Evolutionary conservation across 257 asterid species (phyloP), one percentile per base, ranked within the genome.

Genomic region (Apocynum venetum): DNA sequence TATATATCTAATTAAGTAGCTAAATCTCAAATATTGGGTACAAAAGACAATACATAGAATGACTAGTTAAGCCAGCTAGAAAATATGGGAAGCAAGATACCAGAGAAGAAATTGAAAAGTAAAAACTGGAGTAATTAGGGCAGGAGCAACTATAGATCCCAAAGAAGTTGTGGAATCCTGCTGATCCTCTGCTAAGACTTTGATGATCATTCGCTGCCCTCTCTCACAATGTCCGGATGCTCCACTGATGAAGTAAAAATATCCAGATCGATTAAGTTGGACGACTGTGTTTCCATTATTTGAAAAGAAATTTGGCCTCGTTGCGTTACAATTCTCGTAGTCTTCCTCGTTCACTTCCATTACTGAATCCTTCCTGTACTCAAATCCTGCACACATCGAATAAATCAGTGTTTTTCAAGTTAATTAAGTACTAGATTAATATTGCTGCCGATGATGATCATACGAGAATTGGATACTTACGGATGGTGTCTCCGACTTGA

Each of bases 281-380:
- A 71, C 78, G 51, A 82, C 6, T 0, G 94, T 88, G 87, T 87
- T 82, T 25, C 96, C 96, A 19, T 81, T 78, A 83, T 93, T 91
- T 68, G 97, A 87, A 77, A 88, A 93, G 84, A 83, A 88, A 9
- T 68, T 80, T 0, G 97, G 97, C 2, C 77, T 87, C 0, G 84
- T 82, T 4, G 97, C 85, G 83, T 86, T 85, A 85, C 97, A 91
- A 47, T 79, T 81, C 12, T 84, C 83, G 85, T 89, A 91, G 65
- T 88, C 92, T 8, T 68, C 40, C 66, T 84, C 79, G 56, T 19
- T 80, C 82, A 92, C 97, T 75, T 88, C 91, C 96, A 92, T 88
- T 48, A 92, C 97, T 4, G 97, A 92, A 36, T 91, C 97, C 80
- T 89, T 92, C 88, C 74, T 84, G 89, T 91, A 92, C 71, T 82